These are phyloP conservation scores for Microsporum canis DNA, from an alignment of 2,329 filamentous ascomycete species.

Conservation along the genomic window DNA sequence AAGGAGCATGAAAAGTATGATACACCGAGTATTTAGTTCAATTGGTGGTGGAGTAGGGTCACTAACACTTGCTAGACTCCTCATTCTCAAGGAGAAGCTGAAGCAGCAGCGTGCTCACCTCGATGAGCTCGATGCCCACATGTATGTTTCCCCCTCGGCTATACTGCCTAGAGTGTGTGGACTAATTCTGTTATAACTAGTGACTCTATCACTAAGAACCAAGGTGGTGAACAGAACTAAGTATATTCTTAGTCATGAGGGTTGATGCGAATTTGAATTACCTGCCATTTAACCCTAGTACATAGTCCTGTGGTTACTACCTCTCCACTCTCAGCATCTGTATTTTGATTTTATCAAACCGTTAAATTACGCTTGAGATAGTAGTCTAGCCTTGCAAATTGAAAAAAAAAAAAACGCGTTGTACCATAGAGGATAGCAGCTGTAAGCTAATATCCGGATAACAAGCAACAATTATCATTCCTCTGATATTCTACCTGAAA, in stretches of 20 bases:
- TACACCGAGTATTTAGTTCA: neutral
- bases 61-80: slow-evolving; percentile 39
- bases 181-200: slow-evolving; percentile 34
- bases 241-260: slow-evolving; percentile 16
- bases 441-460: neutral
- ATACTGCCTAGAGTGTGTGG: neutral
- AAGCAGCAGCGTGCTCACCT: slow-evolving; percentile 70
- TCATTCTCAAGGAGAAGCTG: slow-evolving; percentile 58
- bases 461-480: neutral
- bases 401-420: neutral
- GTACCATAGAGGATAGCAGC: neutral
- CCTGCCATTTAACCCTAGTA: neutral
- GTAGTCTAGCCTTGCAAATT: neutral
- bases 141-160: slow-evolving; percentile 46
- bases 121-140: slow-evolving; percentile 72
- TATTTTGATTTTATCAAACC: neutral
- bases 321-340: slow-evolving; percentile 1
- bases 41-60: neutral
- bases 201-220: slow-evolving; percentile 63
- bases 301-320: neutral
- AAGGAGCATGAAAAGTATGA: slow-evolving; percentile 76
- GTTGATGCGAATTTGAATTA: neutral
- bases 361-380: neutral
- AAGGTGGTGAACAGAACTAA: slow-evolving; percentile 51
- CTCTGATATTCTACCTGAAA: neutral